phyloP scores from a whole-genome alignment of 345 rosid species.

The Melastoma malabathricum region DNA sequence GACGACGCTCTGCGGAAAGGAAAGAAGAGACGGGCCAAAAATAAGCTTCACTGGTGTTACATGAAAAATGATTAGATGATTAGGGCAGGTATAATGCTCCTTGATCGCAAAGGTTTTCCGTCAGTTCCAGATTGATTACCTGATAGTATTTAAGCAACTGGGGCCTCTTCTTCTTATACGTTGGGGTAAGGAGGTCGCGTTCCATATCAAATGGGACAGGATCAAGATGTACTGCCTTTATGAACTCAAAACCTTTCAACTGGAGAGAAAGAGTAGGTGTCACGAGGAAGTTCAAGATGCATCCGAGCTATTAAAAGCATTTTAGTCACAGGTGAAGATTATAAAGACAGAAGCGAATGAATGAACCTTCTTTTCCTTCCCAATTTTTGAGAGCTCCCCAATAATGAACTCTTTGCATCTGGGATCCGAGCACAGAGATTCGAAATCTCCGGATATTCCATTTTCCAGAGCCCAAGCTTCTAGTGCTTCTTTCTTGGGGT shows the following conservation, averaged over 20 bases:
- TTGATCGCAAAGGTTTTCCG: no score
- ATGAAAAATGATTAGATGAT: no score
- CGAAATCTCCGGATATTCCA: constrained; percentile 49
- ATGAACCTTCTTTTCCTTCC: constrained; percentile 70
- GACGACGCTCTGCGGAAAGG: constrained; percentile 33
- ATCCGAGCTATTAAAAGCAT: no score
- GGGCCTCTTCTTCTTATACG: constrained; percentile 90
- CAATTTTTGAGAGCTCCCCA: constrained; percentile 59
- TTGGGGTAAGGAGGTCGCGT: constrained; percentile 83
- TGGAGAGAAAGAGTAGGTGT: constrained; percentile 13
- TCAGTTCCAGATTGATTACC: constrained; percentile 19
- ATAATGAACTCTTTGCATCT: constrained; percentile 53
- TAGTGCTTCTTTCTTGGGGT: constrained; percentile 67
- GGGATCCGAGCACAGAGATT: constrained; percentile 48
- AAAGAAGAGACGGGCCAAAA: no score
- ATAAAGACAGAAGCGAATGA: background rate
- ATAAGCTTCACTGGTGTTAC: no score
- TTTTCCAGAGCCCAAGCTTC: constrained; percentile 73
- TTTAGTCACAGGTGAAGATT: no score
- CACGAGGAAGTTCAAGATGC: background rate
- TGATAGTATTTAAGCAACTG: constrained; percentile 76
- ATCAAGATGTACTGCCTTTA: constrained; percentile 72
- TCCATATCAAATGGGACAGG: constrained; percentile 81
- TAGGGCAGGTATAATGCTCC: no score
- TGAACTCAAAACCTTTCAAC: constrained; percentile 85